Evolutionary conservation across 208 protist genomes (phyloP).

Genomic region (Crithidia acanthocephali): DNA sequence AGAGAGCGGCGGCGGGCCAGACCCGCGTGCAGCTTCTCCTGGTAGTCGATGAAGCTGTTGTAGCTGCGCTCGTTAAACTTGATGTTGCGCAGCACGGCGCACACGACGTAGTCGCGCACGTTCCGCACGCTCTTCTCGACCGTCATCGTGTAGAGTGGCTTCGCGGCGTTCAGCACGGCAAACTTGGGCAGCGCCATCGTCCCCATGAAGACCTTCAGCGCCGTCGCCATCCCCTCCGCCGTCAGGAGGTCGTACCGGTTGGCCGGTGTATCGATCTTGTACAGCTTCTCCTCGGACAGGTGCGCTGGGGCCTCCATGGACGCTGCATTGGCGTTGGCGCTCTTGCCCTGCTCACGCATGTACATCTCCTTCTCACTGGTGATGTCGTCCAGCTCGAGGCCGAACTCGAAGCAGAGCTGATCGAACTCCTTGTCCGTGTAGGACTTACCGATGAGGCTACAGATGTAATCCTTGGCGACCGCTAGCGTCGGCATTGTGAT

Average conservation of each 20-base stretch:
- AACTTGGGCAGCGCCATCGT: constrained; percentile 71
- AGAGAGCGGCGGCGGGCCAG: constrained; percentile 97
- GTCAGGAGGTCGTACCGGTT: constrained; percentile 99
- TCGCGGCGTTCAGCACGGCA: constrained; percentile 55
- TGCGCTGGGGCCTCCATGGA: constrained; percentile 45
- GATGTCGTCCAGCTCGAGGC: constrained; percentile 99
- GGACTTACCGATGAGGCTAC: constrained; percentile 69
- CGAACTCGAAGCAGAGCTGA: constrained; percentile 98
- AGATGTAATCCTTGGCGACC: constrained; percentile 79
- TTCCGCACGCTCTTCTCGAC: constrained; percentile 81
- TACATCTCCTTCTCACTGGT: constrained; percentile 96
- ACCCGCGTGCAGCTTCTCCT: constrained; percentile 99
- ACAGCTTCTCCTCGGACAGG: constrained; percentile 91
- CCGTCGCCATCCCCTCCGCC: constrained; percentile 92
- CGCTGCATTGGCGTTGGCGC: constrained; percentile 19
- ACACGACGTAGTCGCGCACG: constrained; percentile 97
- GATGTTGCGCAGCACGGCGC: constrained; percentile 97
- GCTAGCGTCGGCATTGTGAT: constrained; percentile 88
- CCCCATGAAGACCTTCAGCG: constrained; percentile 92
- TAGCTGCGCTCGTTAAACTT: constrained; percentile 95
- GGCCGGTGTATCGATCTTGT: constrained; percentile 98
- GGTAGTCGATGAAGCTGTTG: constrained; percentile 98
- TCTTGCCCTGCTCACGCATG: constrained; percentile 84
- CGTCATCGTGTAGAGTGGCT: constrained; percentile 82
- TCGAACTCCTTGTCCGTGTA: constrained; percentile 96